Evolutionary conservation across 192 early-diverging fungal genomes (phyloP).

Genomic region (Fimicolochytrium jonesii): DNA sequence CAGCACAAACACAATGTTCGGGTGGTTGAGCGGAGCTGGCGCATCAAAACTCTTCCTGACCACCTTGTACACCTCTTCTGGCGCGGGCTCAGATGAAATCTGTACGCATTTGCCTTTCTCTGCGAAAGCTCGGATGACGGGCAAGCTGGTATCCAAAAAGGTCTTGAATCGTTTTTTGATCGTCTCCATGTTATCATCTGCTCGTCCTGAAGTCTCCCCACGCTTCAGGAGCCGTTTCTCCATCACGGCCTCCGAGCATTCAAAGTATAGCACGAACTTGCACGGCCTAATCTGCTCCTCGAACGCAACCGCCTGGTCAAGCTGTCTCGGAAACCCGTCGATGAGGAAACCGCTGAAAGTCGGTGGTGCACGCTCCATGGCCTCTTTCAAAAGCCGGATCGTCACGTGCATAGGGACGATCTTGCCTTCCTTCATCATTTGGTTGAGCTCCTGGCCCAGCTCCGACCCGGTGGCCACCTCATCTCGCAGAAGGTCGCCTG

Average conservation of each 20-base stretch:
- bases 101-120: conserved; percentile 35
- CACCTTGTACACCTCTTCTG: conserved; percentile 35
- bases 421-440: conserved; percentile 86
- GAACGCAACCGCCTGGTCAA: conserved; percentile 55
- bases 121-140: conserved; percentile 73
- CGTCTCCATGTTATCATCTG: conserved; percentile 90
- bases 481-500: conserved; percentile 91
- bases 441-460: conserved; percentile 74
- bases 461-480: conserved; percentile 61
- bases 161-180: conserved; percentile 91
- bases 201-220: conserved; percentile 83
- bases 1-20: conserved; percentile 39
- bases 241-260: conserved; percentile 82
- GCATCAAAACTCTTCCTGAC: conserved; percentile 24
- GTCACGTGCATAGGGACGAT: conserved; percentile 79
- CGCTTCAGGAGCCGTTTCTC: conserved; percentile 83
- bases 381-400: conserved; percentile 24
- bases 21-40: conserved; percentile 12
- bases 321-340: conserved; percentile 62
- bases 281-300: conserved; percentile 60
- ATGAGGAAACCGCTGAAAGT: conserved; percentile 47
- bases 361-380: conserved; percentile 59
- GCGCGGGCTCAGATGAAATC: conserved; percentile 34
- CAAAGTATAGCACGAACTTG: conserved; percentile 82
- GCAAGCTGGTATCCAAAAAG: conserved; percentile 77